These are phyloP conservation scores for Naganishia sp. DNA, from an alignment of 1,284 basidiomycete species.

Conservation along the genomic window DNA sequence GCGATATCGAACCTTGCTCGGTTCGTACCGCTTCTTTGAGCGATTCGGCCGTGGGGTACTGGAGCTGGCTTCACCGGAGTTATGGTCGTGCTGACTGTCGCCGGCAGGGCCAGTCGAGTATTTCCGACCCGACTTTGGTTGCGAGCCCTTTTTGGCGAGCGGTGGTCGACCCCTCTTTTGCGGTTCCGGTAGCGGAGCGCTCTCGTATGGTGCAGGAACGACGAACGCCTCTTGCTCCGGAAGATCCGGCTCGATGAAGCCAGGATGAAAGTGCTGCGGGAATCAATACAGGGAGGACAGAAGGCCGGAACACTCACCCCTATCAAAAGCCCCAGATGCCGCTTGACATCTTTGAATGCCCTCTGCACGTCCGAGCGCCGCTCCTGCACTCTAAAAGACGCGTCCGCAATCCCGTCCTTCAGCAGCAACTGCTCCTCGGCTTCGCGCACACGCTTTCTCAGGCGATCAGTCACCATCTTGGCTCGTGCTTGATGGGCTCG, in stretches of 20 bases:
- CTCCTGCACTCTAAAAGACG: background rate
- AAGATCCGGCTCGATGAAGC: conserved; percentile 19
- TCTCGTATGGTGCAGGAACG: conserved; percentile 25
- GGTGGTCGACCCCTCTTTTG: conserved; percentile 33
- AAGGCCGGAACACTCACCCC: conserved; percentile 16
- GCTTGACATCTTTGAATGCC: conserved; percentile 32
- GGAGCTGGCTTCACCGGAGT: background rate
- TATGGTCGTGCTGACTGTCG: background rate
- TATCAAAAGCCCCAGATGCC: conserved; percentile 29
- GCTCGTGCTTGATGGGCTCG: conserved; percentile 9
- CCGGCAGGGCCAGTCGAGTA: background rate
- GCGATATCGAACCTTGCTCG: conserved; percentile 26
- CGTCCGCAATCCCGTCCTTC: conserved; percentile 1
- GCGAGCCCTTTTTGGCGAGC: conserved; percentile 7
- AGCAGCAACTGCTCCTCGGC: conserved; percentile 1
- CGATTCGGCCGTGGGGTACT: conserved; percentile 1
- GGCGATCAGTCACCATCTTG: conserved; percentile 5
- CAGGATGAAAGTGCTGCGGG: conserved; percentile 31
- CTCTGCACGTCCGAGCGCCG: conserved; percentile 20
- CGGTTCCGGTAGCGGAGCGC: conserved; percentile 34
- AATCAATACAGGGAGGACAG: background rate
- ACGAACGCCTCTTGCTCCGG: conserved; percentile 27
- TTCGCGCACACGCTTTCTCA: conserved; percentile 6
- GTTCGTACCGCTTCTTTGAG: conserved; percentile 19
- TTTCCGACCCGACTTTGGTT: background rate